Evolutionary conservation across 495 filamentous ascomycete species (phyloP).

Genomic region (Talaromyces stipitatus): DNA sequence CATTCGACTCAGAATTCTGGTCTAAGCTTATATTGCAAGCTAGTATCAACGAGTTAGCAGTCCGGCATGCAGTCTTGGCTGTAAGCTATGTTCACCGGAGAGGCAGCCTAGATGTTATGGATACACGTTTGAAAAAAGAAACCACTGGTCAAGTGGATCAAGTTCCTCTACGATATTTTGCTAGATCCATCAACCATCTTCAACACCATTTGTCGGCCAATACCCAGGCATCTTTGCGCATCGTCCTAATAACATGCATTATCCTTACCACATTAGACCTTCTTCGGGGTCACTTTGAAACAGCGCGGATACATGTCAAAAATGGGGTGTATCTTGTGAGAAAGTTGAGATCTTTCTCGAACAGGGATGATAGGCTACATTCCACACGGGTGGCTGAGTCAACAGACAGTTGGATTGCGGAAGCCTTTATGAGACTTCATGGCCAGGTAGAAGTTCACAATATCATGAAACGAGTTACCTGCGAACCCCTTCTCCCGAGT

Average conservation of each 20-base stretch:
- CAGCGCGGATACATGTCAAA: constrained; percentile 16
- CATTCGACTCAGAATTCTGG: constrained; percentile 57
- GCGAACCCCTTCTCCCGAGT: background rate
- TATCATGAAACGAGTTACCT: background rate
- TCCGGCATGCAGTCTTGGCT: constrained; percentile 57
- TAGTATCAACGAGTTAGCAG: constrained; percentile 47
- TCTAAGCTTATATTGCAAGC: constrained; percentile 43
- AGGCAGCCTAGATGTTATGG: background rate
- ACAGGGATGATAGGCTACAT: background rate
- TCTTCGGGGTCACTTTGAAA: constrained; percentile 12
- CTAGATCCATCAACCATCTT: constrained; percentile 43
- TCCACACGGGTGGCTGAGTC: background rate
- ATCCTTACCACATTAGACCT: constrained; percentile 24
- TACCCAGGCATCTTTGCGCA: constrained; percentile 4
- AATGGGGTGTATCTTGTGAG: constrained; percentile 8
- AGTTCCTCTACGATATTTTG: constrained; percentile 47
- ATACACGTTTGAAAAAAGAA: background rate
- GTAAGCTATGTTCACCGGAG: constrained; percentile 48
- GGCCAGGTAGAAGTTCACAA: background rate
- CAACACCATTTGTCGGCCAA: constrained; percentile 7
- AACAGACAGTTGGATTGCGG: background rate
- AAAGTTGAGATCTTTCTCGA: background rate
- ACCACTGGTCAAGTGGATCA: constrained; percentile 19
- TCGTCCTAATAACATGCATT: constrained; percentile 18
- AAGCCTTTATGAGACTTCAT: constrained; percentile 2